A percentile compares a stretch with the other conserved stretches of the same genome.
These are phyloP conservation scores for Cronartium ribicola DNA, from an alignment of 1,284 basidiomycete genomes.

Conservation along the genomic window DNA sequence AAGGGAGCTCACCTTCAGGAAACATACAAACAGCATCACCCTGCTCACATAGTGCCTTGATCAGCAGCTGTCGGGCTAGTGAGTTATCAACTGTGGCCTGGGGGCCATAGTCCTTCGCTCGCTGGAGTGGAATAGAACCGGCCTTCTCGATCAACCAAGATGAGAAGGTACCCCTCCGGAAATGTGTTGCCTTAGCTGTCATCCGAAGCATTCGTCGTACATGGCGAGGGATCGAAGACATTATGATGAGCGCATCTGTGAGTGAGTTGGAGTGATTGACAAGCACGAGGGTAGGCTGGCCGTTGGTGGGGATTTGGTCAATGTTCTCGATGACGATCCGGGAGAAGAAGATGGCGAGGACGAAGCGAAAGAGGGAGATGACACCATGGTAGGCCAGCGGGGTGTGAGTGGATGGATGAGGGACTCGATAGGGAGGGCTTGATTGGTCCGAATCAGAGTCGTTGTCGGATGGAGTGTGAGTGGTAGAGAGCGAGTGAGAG, in stretches of 20 bases:
- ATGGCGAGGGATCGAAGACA: constrained; percentile 50
- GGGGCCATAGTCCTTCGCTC: constrained; percentile 62
- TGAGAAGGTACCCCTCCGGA: constrained; percentile 72
- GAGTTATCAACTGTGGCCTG: constrained; percentile 62
- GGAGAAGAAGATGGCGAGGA: constrained; percentile 80
- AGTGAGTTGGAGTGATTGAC: constrained; percentile 78
- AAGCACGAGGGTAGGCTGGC: constrained; percentile 66
- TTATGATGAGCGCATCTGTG: constrained; percentile 66
- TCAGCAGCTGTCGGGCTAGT: constrained; percentile 63
- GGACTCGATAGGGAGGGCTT: constrained; percentile 14
- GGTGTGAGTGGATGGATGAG: constrained; percentile 22
- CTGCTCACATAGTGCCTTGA: constrained; percentile 64
- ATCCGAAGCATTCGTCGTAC: constrained; percentile 71
- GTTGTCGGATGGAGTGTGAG: background rate
- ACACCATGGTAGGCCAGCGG: constrained; percentile 34
- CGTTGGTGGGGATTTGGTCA: constrained; percentile 64
- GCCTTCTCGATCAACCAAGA: constrained; percentile 82
- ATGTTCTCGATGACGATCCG: constrained; percentile 77
- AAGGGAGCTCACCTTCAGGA: constrained; percentile 31
- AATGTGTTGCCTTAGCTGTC: constrained; percentile 73
- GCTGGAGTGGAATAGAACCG: constrained; percentile 72
- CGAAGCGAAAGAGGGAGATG: constrained; percentile 62
- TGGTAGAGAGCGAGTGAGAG: background rate
- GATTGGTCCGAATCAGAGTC: background rate
- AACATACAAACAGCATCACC: constrained; percentile 63